Percentiles rank a stretch among this genome's conserved stretches.
These are phyloP conservation scores for Chlorociboria aeruginascens DNA, from an alignment of 495 filamentous ascomycete genomes.

Conservation along the genomic window DNA sequence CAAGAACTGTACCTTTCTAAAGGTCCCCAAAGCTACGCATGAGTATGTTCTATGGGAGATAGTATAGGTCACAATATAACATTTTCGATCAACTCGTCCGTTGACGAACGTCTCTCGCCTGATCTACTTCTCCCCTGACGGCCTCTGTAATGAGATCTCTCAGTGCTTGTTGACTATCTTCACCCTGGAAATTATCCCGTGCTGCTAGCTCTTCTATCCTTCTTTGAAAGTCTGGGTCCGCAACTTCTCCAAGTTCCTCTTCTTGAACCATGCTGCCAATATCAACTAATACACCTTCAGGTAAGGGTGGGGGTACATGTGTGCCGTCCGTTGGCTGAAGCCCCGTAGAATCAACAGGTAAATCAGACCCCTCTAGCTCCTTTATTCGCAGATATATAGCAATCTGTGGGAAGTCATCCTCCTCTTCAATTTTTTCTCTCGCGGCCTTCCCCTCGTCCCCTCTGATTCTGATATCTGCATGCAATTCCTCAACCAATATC, in stretches of 20 bases:
- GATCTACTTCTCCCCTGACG: conserved; percentile 39
- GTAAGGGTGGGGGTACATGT: conserved; percentile 37
- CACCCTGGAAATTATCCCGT: conserved; percentile 58
- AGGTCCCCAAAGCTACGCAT: conserved; percentile 28
- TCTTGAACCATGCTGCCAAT: conserved; percentile 54
- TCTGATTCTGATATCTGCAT: conserved; percentile 46
- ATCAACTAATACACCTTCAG: conserved; percentile 54
- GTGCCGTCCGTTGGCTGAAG: conserved; percentile 7
- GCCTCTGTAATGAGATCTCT: conserved; percentile 60
- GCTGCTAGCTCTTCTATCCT: conserved; percentile 68
- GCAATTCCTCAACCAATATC: conserved; percentile 69
- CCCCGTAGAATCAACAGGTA: conserved; percentile 12
- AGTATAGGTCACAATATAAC: background rate
- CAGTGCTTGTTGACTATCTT: conserved; percentile 56
- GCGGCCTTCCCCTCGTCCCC: conserved; percentile 61
- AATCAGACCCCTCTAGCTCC: conserved; percentile 26
- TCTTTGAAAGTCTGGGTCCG: conserved; percentile 60
- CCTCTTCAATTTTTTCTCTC: conserved; percentile 54
- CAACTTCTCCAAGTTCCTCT: conserved; percentile 39
- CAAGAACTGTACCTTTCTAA: conserved; percentile 34
- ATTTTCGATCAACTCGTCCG: conserved; percentile 35
- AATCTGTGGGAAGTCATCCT: conserved; percentile 57
- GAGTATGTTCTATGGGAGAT: conserved; percentile 46
- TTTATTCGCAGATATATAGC: conserved; percentile 45
- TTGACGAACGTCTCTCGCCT: conserved; percentile 49